A percentile compares a stretch with the other conserved stretches of the same genome.
Evolutionary conservation across 805 yeast species (phyloP).

Genomic region (Zygosaccharomyces siamensis): DNA sequence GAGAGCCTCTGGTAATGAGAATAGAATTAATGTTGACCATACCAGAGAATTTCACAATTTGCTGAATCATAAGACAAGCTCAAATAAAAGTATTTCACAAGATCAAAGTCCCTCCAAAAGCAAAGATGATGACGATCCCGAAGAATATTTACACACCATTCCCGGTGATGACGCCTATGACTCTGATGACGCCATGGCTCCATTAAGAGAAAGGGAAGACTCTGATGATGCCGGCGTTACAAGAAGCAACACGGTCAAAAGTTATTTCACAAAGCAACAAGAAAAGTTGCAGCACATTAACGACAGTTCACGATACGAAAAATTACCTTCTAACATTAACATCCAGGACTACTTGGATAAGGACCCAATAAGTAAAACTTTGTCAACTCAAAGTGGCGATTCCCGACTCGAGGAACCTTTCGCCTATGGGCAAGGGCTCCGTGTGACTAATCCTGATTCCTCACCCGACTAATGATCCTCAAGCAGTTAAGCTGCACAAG

Average conservation of each 20-base stretch:
- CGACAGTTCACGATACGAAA: slow-evolving; percentile 15
- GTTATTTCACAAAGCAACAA: slow-evolving; percentile 33
- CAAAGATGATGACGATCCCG: slow-evolving; percentile 18
- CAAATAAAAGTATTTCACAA: slow-evolving; percentile 1
- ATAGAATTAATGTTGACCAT: slow-evolving; percentile 25
- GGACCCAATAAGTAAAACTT: slow-evolving; percentile 2
- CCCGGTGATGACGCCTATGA: slow-evolving; percentile 38
- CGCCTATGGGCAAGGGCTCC: slow-evolving; percentile 21
- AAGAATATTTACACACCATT: slow-evolving; percentile 27
- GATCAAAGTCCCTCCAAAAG: slow-evolving; percentile 3
- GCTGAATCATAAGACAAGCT: slow-evolving; percentile 19
- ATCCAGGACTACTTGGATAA: slow-evolving; percentile 17
- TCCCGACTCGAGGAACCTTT: slow-evolving; percentile 9
- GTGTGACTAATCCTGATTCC: slow-evolving; percentile 32
- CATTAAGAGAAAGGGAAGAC: slow-evolving; percentile 24
- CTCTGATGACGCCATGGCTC: slow-evolving; percentile 34
- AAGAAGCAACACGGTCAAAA: slow-evolving; percentile 30
- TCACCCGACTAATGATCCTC: slow-evolving; percentile 18
- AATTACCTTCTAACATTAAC: slow-evolving; percentile 22
- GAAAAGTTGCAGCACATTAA: slow-evolving; percentile 28
- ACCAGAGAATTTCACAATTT: slow-evolving; percentile 33
- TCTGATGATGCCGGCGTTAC: slow-evolving; percentile 8
- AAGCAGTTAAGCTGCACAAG: no score
- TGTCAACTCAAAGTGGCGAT: slow-evolving; percentile 8
- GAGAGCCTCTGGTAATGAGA: slow-evolving; percentile 4